phyloP scores from a whole-genome alignment of 768 basidiomycete species.

The Amanita fuliginea region DNA sequence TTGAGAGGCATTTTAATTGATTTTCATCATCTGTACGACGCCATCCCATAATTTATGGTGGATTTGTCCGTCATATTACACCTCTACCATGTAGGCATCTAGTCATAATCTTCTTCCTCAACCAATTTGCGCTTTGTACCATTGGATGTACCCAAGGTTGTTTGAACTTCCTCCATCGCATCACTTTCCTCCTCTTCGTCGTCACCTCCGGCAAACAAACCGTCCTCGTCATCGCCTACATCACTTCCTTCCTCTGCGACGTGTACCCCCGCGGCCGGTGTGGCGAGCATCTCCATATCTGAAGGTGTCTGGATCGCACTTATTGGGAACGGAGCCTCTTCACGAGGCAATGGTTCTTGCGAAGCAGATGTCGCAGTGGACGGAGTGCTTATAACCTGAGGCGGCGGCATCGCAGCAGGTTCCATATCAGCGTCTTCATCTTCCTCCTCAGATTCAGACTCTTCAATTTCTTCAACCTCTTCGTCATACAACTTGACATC shows the following conservation, averaged over 20 bases:
- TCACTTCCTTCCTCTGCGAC: constrained; percentile 58
- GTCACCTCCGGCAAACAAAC: constrained; percentile 65
- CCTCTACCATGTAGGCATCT: constrained; percentile 8
- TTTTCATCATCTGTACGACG: neutral
- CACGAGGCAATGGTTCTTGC: constrained; percentile 25
- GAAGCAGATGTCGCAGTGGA: constrained; percentile 18
- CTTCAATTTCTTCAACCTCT: constrained; percentile 74
- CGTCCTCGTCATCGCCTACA: constrained; percentile 63
- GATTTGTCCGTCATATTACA: constrained; percentile 10
- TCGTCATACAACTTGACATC: constrained; percentile 68
- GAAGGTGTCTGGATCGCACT: constrained; percentile 53
- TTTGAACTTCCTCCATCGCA: constrained; percentile 70
- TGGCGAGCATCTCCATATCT: constrained; percentile 57
- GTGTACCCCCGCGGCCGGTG: constrained; percentile 24
- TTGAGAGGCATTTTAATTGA: constrained; percentile 17
- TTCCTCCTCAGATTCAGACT: constrained; percentile 55
- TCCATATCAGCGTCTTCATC: constrained; percentile 69
- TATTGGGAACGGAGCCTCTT: constrained; percentile 47
- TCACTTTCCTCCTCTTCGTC: constrained; percentile 74
- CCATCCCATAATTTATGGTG: constrained; percentile 11
- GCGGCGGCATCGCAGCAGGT: constrained; percentile 38
- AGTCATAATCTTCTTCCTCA: constrained; percentile 85
- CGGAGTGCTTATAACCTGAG: constrained; percentile 10
- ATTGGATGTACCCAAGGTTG: constrained; percentile 27
- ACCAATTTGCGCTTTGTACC: constrained; percentile 72